Conservation (phyloP, 2,329 filamentous ascomycete species). For the Colletotrichum falcatum region DNA sequence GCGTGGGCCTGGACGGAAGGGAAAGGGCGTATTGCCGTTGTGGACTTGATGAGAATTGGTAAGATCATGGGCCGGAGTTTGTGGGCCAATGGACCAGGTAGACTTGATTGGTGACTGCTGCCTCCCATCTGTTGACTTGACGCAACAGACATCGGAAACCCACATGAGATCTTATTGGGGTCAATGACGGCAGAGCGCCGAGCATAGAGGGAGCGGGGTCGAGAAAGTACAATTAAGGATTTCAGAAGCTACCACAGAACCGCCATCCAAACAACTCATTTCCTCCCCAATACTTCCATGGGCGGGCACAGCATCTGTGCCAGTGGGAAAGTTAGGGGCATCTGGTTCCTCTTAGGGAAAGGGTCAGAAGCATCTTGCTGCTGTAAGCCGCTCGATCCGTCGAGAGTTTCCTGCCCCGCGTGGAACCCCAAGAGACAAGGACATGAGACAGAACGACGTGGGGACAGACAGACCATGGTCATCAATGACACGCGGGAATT, state of each 20-base stretch:
- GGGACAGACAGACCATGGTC: background rate
- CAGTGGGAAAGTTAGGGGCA: background rate
- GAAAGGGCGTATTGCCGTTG: conserved; percentile 32
- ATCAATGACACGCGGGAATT: background rate
- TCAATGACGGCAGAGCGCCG: background rate
- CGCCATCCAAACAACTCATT: background rate
- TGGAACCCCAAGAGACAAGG: conserved; percentile 14
- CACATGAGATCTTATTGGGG: background rate
- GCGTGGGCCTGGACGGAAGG: conserved; percentile 36
- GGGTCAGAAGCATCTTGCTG: conserved; percentile 29
- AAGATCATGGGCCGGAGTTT: background rate
- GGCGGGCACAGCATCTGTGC: conserved; percentile 9
- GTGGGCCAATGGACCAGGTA: background rate
- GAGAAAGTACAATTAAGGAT: conserved; percentile 7
- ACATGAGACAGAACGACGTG: background rate
- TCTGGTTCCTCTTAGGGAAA: background rate
- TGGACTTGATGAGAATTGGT: conserved; percentile 18
- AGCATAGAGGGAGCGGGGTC: conserved; percentile 1
- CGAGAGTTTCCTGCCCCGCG: background rate
- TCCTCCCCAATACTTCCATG: background rate
- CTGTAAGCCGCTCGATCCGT: conserved; percentile 33
- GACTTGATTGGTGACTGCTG: background rate
- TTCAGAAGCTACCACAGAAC: conserved; percentile 29
- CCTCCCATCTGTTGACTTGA: background rate
- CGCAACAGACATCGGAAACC: background rate